Evolutionary conservation across 805 yeast genomes (phyloP), one percentile per base, ranked within the genome.

Genomic region (Sungouiella blattae): DNA sequence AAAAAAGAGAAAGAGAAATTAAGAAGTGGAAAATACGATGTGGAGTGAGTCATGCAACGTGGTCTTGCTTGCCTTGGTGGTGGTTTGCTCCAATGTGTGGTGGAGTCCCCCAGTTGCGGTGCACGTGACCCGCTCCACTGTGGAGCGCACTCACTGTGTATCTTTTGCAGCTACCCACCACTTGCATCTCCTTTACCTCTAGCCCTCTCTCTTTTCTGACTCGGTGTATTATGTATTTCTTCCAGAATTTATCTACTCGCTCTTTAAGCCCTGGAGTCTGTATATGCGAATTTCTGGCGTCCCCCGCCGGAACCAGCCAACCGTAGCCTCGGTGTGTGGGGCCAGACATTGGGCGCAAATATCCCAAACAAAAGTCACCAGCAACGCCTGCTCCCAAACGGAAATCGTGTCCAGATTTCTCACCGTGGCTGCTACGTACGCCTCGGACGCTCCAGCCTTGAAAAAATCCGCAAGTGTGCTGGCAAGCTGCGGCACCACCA

Each of bases 401-500:
- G 26, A 32, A 1, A 62, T 50, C 2, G 73, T 67, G 8, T 43
- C 46, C 27, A 37, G 44, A 35, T 83, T 87, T 35, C 98, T 61
- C 2, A 83, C 69, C 0, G 96, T 85, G 4, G 94, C 91, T 1
- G 94, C 80, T 11, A 89, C 70, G 5, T 74, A 36, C 2, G 71
- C 75, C 46, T 50, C 11, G 16, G 41, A 44, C 14, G 65, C 45
- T 4, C 58, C 56, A 5, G 27, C 47, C 24, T 4, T 47, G 30
- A 67, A 55, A 35, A 69, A 59, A 26, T 61, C 66, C n/a, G 52
- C 43, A 2, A 84, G 51, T 8, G 80, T 73, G 4, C 51, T 41
- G n/a, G 77, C 69, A 26, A 89, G 65, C 16, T 60, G 60, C 0
- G 79, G 78, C 14, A 87, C 67, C 3, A 78, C 67, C 3, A 72